Conservation (phyloP, 2,329 filamentous ascomycete genomes). For the Pseudocercospora fuligena region DNA sequence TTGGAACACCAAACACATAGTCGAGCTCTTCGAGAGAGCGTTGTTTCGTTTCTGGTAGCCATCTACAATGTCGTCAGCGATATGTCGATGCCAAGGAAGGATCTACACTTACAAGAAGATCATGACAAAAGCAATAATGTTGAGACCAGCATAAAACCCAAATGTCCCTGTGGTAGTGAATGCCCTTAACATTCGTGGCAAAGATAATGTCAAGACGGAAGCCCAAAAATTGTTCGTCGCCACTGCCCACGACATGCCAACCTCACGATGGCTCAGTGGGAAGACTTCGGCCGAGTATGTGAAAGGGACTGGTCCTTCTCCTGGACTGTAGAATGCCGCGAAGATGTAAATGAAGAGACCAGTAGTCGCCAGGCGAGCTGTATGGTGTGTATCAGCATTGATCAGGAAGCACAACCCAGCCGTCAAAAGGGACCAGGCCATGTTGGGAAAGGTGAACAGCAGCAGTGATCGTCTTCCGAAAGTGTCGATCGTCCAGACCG, state of each 20-base stretch:
- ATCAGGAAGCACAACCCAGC: conserved; percentile 57
- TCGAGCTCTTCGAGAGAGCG: conserved; percentile 53
- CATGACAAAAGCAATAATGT: conserved; percentile 64
- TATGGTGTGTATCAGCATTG: conserved; percentile 45
- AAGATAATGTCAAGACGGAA: conserved; percentile 56
- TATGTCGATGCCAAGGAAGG: accelerated
- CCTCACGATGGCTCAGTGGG: conserved; percentile 38
- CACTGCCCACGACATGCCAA: conserved; percentile 38
- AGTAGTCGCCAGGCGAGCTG: conserved; percentile 40
- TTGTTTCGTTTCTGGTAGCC: conserved; percentile 53
- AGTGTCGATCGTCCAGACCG: conserved; percentile 56
- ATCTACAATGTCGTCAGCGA: conserved; percentile 29
- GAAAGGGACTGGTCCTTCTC: conserved; percentile 40
- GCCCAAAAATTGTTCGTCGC: conserved; percentile 50
- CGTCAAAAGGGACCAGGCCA: conserved; percentile 54
- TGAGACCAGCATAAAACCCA: conserved; percentile 64
- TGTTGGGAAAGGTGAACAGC: conserved; percentile 56
- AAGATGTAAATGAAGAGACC: conserved; percentile 39
- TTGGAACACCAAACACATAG: conserved; percentile 47
- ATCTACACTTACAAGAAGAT: conserved; percentile 36
- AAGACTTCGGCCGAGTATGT: conserved; percentile 43
- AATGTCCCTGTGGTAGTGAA: conserved; percentile 62
- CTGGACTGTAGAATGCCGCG: conserved; percentile 33
- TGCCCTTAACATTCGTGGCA: conserved; percentile 52
- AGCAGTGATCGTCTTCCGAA: conserved; percentile 60